Conservation (phyloP, 2,329 filamentous ascomycete species). For the Graphiopsis chlorocephala region DNA sequence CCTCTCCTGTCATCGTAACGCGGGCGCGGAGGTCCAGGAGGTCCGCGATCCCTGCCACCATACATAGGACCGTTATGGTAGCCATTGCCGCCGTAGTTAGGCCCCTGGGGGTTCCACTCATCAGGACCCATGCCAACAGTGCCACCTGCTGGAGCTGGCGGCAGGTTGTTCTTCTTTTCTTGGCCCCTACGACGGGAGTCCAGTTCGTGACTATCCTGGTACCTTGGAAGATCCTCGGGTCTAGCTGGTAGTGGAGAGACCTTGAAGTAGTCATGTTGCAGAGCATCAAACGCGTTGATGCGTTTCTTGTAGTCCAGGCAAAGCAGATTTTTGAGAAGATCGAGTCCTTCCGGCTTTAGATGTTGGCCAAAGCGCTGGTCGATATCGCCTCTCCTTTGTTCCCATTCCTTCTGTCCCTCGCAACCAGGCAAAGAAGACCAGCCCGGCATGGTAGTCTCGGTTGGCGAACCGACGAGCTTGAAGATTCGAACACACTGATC, state of each 20-base stretch:
- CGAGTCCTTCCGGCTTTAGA: conserved; percentile 64
- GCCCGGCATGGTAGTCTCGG: conserved; percentile 86
- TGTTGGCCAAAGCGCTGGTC: conserved; percentile 62
- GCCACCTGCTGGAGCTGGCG: conserved; percentile 87
- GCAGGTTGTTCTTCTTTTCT: conserved; percentile 76
- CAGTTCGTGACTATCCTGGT: conserved; percentile 95
- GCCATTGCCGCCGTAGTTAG: conserved; percentile 23
- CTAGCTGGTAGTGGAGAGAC: conserved; percentile 72
- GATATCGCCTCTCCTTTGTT: conserved; percentile 62
- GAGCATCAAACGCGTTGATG: conserved; percentile 89
- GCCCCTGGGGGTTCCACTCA: conserved; percentile 50
- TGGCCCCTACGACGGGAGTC: conserved; percentile 81
- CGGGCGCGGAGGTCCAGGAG: conserved; percentile 29
- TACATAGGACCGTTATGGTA: conserved; percentile 26
- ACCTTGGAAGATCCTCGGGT: conserved; percentile 83
- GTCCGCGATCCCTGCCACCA: conserved; percentile 39
- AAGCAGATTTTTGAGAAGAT: conserved; percentile 76
- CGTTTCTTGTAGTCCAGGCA: conserved; percentile 85
- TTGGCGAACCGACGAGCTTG: conserved; percentile 85
- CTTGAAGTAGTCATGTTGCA: conserved; percentile 89
- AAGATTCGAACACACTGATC: conserved; percentile 94
- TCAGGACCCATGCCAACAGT: conserved; percentile 73
- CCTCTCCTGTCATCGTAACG: conserved; percentile 29
- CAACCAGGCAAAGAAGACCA: conserved; percentile 81
- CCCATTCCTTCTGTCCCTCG: conserved; percentile 67